Conservation (phyloP, 495 filamentous ascomycete species). For the Amniculicola lignicola region DNA sequence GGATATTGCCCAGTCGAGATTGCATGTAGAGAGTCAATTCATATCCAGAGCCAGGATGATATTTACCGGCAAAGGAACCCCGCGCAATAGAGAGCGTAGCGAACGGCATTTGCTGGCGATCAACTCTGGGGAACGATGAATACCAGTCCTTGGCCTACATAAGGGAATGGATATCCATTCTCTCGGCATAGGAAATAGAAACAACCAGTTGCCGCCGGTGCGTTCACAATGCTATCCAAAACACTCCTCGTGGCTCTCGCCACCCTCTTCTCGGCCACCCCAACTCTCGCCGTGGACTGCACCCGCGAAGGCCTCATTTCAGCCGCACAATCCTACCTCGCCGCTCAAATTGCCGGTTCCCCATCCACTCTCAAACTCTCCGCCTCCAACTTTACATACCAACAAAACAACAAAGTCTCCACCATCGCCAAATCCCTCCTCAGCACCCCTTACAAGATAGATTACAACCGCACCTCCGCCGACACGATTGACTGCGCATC, state of each 20-base stretch:
- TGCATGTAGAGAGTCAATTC: too few species aligned
- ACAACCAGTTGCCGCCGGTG: too few species aligned
- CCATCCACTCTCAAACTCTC: conserved; percentile 22
- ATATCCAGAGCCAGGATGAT: too few species aligned
- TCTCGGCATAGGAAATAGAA: too few species aligned
- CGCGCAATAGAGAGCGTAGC: too few species aligned
- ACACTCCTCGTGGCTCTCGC: conserved; percentile 1
- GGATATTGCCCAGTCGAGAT: too few species aligned
- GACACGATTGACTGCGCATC: conserved; percentile 44
- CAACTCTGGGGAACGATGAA: too few species aligned
- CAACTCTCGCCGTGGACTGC: conserved; percentile 30
- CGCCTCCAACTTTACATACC: conserved; percentile 39
- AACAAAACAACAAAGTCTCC: conserved; percentile 41
- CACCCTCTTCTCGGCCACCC: neutral
- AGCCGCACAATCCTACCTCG: conserved; percentile 34
- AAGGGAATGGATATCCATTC: too few species aligned
- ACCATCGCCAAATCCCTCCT: conserved; percentile 40
- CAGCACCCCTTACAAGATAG: conserved; percentile 40
- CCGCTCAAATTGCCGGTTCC: conserved; percentile 37
- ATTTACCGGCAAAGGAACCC: too few species aligned
- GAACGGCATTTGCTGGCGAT: too few species aligned
- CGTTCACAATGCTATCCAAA: neutral
- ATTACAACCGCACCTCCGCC: conserved; percentile 43
- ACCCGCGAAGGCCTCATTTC: conserved; percentile 38
- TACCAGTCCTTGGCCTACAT: too few species aligned